These are phyloP conservation scores for Cercophora samala DNA, from an alignment of 495 filamentous ascomycete species.

Conservation along the genomic window DNA sequence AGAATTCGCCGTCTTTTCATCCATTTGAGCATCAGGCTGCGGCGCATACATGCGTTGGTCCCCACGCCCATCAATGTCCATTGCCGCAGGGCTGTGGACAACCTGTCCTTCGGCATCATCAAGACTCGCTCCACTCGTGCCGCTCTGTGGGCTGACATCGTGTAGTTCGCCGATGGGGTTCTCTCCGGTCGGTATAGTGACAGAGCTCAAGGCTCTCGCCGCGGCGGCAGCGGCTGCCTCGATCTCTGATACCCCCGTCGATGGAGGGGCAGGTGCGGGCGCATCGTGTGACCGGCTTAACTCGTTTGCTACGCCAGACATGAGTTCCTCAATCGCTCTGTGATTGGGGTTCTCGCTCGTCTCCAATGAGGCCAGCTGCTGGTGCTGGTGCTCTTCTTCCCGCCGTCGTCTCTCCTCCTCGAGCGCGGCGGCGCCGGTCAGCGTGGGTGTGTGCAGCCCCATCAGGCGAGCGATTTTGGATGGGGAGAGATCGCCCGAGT, in stretches of 20 bases:
- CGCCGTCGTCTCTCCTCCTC: conserved; percentile 52
- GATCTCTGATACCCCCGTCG: conserved; percentile 20
- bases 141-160: conserved; percentile 42
- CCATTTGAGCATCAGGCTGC: conserved; percentile 46
- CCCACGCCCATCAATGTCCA: conserved; percentile 43
- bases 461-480: conserved; percentile 52
- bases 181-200: conserved; percentile 36
- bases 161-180: conserved; percentile 32
- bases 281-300: conserved; percentile 52
- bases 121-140: conserved; percentile 37
- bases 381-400: conserved; percentile 49
- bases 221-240: conserved; percentile 39
- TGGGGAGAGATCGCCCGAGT: conserved; percentile 44
- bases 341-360: conserved; percentile 53
- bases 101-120: conserved; percentile 36
- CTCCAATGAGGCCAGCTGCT: conserved; percentile 35
- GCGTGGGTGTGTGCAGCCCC: conserved; percentile 35
- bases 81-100: conserved; percentile 41
- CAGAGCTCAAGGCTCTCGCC: conserved; percentile 30
- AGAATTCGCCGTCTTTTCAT: conserved; percentile 44
- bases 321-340: conserved; percentile 51
- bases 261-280: conserved; percentile 30
- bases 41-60: conserved; percentile 34
- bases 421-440: conserved; percentile 55
- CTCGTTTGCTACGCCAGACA: conserved; percentile 48